Base-by-base conservation (phyloP, 176 grass and related monocot genomes). In the Rhynchospora tenuis region DNA sequence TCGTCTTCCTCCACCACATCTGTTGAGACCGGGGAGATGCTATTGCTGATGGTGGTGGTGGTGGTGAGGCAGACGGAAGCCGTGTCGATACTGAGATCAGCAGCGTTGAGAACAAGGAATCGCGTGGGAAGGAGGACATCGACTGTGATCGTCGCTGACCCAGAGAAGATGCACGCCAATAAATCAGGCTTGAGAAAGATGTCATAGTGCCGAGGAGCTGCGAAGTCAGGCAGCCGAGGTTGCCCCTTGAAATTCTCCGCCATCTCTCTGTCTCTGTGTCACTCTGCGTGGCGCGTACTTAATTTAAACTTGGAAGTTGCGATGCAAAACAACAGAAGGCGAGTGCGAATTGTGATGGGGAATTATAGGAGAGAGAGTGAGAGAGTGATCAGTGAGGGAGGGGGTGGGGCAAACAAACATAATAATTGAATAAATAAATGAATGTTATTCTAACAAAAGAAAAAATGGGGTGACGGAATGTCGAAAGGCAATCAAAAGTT, bases 61-160 rank as follows among this genome's bases (percentile, higher is more conserved):
- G 60, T 81, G 82, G 46, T 85, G 79, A 88, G 89, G 29, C 72
- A 86, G 63, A 97, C 65, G 55, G 91, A 90, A 78, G 60, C 24
- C 24, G 14, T 11, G 28, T 89, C 85, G 44, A 94, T 5, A 55
- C 84, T 10, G 80, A 94, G 90, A 56, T 94, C 90, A 38, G 90
- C 90, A 16, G 88, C 76, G 24, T 97, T 92, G 73, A 97, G 87
- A 72, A 94, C 92, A 69, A 97, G 90, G 78, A 92, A 97, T 43
- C 87, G 80, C 56, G 90, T 94, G 51, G 83, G 43, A 24, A 85
- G 70, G 67, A 77, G 20, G 63, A 97, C 85, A 14, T 78, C 83
- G 81, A 97, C 45, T 83, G 83, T 0, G 68, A 94, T 68, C 66
- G 75, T 71, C 16, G 11, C 83, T 16, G 83, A 5, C 72, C 94